These are phyloP conservation scores for Schizonepeta tenuifolia DNA, from an alignment of 257 asterid species.

Conservation along the genomic window DNA sequence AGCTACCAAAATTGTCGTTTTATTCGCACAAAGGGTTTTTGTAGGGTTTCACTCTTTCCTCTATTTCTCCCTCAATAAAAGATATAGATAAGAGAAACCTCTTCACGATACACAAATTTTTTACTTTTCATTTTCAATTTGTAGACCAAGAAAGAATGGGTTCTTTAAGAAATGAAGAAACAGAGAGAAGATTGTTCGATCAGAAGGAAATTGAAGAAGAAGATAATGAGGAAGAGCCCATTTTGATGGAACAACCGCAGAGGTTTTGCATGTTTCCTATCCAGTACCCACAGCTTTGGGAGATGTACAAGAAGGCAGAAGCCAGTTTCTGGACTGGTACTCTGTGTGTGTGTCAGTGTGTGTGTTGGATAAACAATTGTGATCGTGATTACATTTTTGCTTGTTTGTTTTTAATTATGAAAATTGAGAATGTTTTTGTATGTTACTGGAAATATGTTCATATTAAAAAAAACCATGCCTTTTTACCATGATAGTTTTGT, in stretches of 20 bases:
- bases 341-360: not conserved
- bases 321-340: slow-evolving; percentile 85
- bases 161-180: slow-evolving; percentile 55
- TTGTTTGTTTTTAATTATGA: not conserved
- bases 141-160: slow-evolving; percentile 41
- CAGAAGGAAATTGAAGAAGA: slow-evolving; percentile 41
- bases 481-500: not conserved
- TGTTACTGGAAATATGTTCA: not conserved
- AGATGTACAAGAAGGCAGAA: slow-evolving; percentile 81
- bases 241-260: slow-evolving; percentile 70
- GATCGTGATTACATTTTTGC: slow-evolving; percentile 5
- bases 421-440: slow-evolving; percentile 10
- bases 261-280: slow-evolving; percentile 77
- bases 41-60: slow-evolving; percentile 47
- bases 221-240: slow-evolving; percentile 53
- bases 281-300: slow-evolving; percentile 74
- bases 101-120: not conserved
- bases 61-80: slow-evolving; percentile 6
- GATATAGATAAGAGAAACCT: slow-evolving; percentile 29
- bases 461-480: not conserved
- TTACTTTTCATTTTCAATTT: not conserved
- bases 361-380: not conserved
- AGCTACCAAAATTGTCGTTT: slow-evolving; percentile 41
- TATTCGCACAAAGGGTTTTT: slow-evolving; percentile 44
- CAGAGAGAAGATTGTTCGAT: slow-evolving; percentile 33